These are phyloP conservation scores for Penicillium hesseltinei DNA, from an alignment of 2,329 filamentous ascomycete species.

Conservation along the genomic window DNA sequence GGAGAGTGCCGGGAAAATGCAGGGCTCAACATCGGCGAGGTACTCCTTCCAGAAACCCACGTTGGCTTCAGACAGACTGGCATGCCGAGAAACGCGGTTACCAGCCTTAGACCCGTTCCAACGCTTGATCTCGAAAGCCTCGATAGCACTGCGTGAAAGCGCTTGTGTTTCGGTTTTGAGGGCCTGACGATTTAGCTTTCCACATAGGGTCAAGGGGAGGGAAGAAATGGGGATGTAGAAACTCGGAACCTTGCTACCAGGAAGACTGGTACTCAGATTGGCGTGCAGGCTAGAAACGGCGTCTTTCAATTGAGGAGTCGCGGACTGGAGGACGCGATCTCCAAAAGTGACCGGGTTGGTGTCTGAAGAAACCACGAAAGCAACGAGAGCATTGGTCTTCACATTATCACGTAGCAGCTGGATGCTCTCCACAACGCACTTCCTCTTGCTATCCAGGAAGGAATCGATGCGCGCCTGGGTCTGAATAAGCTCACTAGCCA, in stretches of 20 bases:
- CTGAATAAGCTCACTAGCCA: slow-evolving; percentile 3
- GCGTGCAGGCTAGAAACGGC: slow-evolving; percentile 16
- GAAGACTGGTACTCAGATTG: slow-evolving; percentile 26
- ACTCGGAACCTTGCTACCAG: slow-evolving; percentile 37
- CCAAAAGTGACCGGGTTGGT: background rate
- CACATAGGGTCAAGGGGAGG: slow-evolving; percentile 33
- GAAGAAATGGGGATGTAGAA: slow-evolving; percentile 33
- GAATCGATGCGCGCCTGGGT: slow-evolving; percentile 17
- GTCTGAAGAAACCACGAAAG: slow-evolving; percentile 21
- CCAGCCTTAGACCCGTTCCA: slow-evolving; percentile 18
- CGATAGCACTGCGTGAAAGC: slow-evolving; percentile 11
- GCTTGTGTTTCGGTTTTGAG: slow-evolving; percentile 15
- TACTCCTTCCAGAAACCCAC: slow-evolving; percentile 48
- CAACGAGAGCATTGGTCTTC: slow-evolving; percentile 12
- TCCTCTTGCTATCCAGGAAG: slow-evolving; percentile 16
- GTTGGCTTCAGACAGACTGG: slow-evolving; percentile 27
- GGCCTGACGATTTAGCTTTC: slow-evolving; percentile 34
- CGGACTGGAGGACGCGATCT: slow-evolving; percentile 10
- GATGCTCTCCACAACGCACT: slow-evolving; percentile 22
- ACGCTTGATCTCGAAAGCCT: slow-evolving; percentile 20
- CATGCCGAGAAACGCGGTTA: slow-evolving; percentile 9
- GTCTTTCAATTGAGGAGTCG: slow-evolving; percentile 16
- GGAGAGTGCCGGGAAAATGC: slow-evolving; percentile 43
- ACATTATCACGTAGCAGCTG: background rate
- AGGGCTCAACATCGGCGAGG: slow-evolving; percentile 47